Conservation (phyloP, 768 basidiomycete genomes). For the Ramaria sp. region DNA sequence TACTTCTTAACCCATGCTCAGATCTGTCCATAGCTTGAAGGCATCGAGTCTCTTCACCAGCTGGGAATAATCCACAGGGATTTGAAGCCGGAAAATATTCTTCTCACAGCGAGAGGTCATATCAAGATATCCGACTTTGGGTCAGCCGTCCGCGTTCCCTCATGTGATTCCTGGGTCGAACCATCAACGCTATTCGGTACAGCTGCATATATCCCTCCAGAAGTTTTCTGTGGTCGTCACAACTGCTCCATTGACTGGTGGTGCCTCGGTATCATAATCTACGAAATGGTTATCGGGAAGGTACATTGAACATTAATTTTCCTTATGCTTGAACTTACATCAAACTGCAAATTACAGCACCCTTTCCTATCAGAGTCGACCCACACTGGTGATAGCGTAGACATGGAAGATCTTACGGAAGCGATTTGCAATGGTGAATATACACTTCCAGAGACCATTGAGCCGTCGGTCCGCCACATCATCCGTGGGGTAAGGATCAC, state of each 20-base stretch:
- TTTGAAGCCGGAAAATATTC: constrained; percentile 93
- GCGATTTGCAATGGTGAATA: not conserved
- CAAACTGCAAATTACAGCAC: not conserved
- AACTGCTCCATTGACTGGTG: not conserved
- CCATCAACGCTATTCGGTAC: not conserved
- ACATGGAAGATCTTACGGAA: not conserved
- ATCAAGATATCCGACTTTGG: constrained; percentile 97
- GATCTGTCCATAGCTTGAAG: not conserved
- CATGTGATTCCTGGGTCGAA: not conserved
- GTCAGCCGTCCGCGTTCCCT: constrained; percentile 22
- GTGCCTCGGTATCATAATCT: not conserved
- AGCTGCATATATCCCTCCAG: not conserved
- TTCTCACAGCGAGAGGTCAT: constrained; percentile 71
- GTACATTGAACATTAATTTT: not conserved
- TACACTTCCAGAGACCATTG: not conserved
- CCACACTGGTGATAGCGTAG: not conserved
- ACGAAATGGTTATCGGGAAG: not conserved
- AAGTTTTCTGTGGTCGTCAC: not conserved
- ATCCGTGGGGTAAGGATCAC: not conserved
- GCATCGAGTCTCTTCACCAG: constrained; percentile 36
- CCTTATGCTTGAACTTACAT: not conserved
- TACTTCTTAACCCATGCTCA: not conserved
- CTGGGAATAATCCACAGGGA: constrained; percentile 94
- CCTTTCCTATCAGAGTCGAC: not conserved
- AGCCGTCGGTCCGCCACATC: not conserved